Conservation (phyloP, 805 yeast genomes). For the Starmerella vaccinii region DNA sequence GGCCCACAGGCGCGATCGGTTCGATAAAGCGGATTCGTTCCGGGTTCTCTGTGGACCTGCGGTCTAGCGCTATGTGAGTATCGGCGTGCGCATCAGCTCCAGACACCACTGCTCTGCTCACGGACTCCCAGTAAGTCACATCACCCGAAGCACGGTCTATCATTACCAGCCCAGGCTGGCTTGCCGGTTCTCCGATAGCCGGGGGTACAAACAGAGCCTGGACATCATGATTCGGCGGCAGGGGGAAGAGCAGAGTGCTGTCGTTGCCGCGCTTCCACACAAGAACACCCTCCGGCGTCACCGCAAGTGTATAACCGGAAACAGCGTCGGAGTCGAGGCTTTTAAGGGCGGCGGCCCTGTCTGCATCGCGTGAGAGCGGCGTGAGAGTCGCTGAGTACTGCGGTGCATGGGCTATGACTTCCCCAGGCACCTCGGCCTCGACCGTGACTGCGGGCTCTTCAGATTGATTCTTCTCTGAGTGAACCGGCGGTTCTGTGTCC, state of each 20-base stretch:
- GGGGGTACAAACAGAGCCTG: slow-evolving; percentile 52
- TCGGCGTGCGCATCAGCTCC: slow-evolving; percentile 2
- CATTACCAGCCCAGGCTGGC: slow-evolving; percentile 60
- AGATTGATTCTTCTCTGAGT: not conserved
- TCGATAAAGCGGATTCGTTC: slow-evolving; percentile 42
- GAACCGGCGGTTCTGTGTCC: not conserved
- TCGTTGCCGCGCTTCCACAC: slow-evolving; percentile 13
- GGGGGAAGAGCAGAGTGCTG: slow-evolving; percentile 13
- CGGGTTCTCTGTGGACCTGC: not conserved
- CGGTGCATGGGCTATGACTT: slow-evolving; percentile 14
- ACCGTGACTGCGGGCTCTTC: not conserved
- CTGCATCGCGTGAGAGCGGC: slow-evolving; percentile 1
- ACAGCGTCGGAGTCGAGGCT: slow-evolving; percentile 1
- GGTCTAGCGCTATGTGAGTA: slow-evolving; percentile 36
- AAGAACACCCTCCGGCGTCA: slow-evolving; percentile 2
- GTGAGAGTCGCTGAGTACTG: slow-evolving; percentile 12
- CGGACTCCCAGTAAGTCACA: slow-evolving; percentile 61
- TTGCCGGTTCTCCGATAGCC: slow-evolving; percentile 35
- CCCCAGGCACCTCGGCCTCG: not conserved
- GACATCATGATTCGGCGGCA: slow-evolving; percentile 24
- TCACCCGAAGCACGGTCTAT: slow-evolving; percentile 50
- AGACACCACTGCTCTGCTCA: slow-evolving; percentile 58
- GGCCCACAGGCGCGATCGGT: slow-evolving; percentile 64
- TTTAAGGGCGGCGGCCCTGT: not conserved
- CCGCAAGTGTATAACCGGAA: slow-evolving; percentile 16